phyloP scores from a whole-genome alignment of 306 rosid genomes.

The Sicyos edulis region DNA sequence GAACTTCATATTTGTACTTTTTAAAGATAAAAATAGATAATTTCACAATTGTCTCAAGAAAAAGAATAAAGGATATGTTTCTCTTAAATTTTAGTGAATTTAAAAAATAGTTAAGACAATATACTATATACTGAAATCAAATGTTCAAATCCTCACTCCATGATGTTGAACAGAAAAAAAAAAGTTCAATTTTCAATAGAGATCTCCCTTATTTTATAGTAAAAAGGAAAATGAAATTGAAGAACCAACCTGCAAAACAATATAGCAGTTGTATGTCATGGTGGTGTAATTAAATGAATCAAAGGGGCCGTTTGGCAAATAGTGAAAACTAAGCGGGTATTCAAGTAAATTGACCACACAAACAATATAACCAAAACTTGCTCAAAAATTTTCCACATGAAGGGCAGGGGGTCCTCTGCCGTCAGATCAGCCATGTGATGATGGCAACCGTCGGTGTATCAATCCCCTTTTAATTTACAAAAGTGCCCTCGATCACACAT shows the following conservation, averaged over 20 bases:
- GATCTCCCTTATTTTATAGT: neutral
- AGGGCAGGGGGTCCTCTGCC: slow-evolving; percentile 7
- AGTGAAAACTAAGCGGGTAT: neutral
- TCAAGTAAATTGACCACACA: neutral
- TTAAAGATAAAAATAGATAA: too few relatives aligned
- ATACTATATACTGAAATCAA: too few relatives aligned
- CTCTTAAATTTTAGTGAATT: too few relatives aligned
- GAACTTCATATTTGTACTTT: too few relatives aligned
- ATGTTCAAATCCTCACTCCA: too few relatives aligned
- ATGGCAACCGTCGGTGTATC: slow-evolving; percentile 1
- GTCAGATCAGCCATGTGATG: slow-evolving; percentile 25
- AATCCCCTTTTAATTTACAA: slow-evolving; percentile 1
- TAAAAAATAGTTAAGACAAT: too few relatives aligned
- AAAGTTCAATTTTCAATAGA: too few relatives aligned
- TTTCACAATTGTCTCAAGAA: too few relatives aligned
- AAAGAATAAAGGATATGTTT: too few relatives aligned
- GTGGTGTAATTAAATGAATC: neutral
- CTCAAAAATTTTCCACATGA: slow-evolving; percentile 23
- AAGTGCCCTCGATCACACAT: too few relatives aligned
- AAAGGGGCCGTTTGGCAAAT: neutral
- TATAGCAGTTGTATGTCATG: neutral
- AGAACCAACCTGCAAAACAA: neutral
- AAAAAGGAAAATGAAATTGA: neutral
- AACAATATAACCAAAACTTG: neutral
- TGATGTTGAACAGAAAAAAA: neutral